Evolutionary conservation across 2,329 filamentous ascomycete genomes (phyloP).

Genomic region (Nigrospora oryzae): DNA sequence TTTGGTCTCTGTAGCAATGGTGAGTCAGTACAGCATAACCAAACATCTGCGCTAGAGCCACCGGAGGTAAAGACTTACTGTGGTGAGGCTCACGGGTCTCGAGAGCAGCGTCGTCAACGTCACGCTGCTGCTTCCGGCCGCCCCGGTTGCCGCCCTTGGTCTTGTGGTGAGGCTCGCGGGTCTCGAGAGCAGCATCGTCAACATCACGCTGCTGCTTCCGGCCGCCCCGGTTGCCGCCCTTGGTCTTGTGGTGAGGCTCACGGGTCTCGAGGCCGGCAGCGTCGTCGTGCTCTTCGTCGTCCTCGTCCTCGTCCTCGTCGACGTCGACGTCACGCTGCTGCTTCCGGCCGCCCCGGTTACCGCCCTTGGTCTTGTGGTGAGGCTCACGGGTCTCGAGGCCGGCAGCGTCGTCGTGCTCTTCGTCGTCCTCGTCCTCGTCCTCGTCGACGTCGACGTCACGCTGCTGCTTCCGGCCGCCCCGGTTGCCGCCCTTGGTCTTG

Average conservation of each 20-base stretch:
- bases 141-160: neutral
- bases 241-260: slow-evolving; percentile 2
- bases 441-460: slow-evolving; percentile 2
- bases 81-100: neutral
- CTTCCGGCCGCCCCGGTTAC: slow-evolving; percentile 2
- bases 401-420: neutral
- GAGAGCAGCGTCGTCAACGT: neutral
- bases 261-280: slow-evolving; percentile 1
- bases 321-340: neutral
- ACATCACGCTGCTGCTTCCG: slow-evolving; percentile 1
- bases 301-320: neutral
- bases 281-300: no score
- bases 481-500: slow-evolving; percentile 10
- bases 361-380: slow-evolving; percentile 1
- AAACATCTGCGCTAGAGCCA: no score
- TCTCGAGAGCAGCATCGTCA: neutral
- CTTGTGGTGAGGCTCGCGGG: slow-evolving; percentile 2
- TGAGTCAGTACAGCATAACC: no score
- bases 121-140: slow-evolving; percentile 1
- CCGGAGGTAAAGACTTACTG: neutral
- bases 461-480: neutral
- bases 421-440: slow-evolving; percentile 3
- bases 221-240: neutral
- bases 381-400: neutral
- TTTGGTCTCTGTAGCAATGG: neutral